A percentile compares a stretch with the other conserved stretches of the same genome.
Evolutionary conservation across 2,329 filamentous ascomycete genomes (phyloP).

Genomic region (Alternaria postmessia): DNA sequence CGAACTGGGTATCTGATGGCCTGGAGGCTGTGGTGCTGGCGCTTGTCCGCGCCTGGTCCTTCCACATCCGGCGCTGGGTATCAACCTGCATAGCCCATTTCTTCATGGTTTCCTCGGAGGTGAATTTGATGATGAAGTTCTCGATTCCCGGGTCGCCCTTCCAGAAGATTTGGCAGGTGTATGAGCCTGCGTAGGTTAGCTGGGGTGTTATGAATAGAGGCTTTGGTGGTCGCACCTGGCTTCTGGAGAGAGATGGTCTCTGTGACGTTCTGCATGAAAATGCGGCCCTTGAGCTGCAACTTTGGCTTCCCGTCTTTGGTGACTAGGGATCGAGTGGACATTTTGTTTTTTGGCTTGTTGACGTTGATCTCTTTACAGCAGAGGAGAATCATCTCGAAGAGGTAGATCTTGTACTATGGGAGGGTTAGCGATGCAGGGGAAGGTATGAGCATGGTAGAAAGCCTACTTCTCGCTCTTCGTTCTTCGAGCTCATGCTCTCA

Average conservation of each 20-base stretch:
- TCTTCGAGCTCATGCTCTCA: constrained; percentile 75
- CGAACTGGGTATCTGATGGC: constrained; percentile 75
- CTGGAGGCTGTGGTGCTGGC: constrained; percentile 58
- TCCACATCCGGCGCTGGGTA: constrained; percentile 68
- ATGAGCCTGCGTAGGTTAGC: constrained; percentile 69
- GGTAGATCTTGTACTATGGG: constrained; percentile 89
- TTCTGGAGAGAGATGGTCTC: constrained; percentile 89
- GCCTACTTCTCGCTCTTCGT: constrained; percentile 87
- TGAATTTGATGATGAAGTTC: constrained; percentile 94
- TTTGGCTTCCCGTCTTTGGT: constrained; percentile 77
- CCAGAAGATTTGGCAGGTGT: constrained; percentile 98
- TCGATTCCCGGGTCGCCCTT: constrained; percentile 95
- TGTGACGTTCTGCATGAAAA: constrained; percentile 99
- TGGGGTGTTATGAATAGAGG: background rate
- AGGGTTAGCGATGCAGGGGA: constrained; percentile 11
- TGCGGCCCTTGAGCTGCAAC: constrained; percentile 92
- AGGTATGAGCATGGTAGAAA: background rate
- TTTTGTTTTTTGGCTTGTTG: constrained; percentile 77
- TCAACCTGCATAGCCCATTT: constrained; percentile 89
- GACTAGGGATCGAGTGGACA: constrained; percentile 72
- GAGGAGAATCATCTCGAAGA: constrained; percentile 93
- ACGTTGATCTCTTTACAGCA: constrained; percentile 95
- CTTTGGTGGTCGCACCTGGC: constrained; percentile 69
- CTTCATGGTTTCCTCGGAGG: constrained; percentile 89
- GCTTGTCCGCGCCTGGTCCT: constrained; percentile 60